These are phyloP conservation scores for Epithemia pelagica DNA, from an alignment of 108 stramenopile genomes.

Conservation along the genomic window DNA sequence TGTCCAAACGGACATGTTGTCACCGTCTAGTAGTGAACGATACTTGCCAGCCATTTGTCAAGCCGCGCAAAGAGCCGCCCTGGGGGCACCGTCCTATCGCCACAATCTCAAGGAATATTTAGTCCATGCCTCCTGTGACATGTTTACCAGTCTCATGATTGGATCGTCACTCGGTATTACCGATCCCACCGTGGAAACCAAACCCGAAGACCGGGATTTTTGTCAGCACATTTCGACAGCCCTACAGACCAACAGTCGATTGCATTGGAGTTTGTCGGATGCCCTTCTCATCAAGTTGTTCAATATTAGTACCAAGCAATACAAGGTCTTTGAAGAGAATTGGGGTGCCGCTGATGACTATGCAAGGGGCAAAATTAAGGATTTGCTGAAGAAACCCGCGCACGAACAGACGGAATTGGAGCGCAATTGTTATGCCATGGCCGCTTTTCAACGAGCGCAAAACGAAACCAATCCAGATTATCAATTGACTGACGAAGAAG, in stretches of 20 bases:
- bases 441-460: constrained; percentile 13
- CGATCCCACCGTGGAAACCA: constrained; percentile 13
- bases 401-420: constrained; percentile 15
- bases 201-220: constrained; percentile 17
- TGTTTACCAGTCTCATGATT: constrained; percentile 28
- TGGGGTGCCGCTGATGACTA: constrained; percentile 4
- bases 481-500: constrained; percentile 16
- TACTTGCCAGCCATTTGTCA: constrained; percentile 21
- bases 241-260: constrained; percentile 2
- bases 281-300: constrained; percentile 11
- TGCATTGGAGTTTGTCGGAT: background rate
- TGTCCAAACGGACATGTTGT: constrained; percentile 11
- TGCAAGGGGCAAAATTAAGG: constrained; percentile 1
- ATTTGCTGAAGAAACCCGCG: constrained; percentile 9
- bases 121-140: constrained; percentile 17
- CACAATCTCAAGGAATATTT: constrained; percentile 20
- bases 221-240: constrained; percentile 9
- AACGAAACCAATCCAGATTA: no score
- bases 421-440: constrained; percentile 18
- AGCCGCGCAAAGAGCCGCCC: constrained; percentile 17
- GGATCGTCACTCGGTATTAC: constrained; percentile 17
- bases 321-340: constrained; percentile 5
- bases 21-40: constrained; percentile 15
- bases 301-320: constrained; percentile 15
- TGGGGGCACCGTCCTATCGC: constrained; percentile 9